Conservation (phyloP, 228 moss, liverwort and hornwort genomes). For the Sphagnum magellanicum region DNA sequence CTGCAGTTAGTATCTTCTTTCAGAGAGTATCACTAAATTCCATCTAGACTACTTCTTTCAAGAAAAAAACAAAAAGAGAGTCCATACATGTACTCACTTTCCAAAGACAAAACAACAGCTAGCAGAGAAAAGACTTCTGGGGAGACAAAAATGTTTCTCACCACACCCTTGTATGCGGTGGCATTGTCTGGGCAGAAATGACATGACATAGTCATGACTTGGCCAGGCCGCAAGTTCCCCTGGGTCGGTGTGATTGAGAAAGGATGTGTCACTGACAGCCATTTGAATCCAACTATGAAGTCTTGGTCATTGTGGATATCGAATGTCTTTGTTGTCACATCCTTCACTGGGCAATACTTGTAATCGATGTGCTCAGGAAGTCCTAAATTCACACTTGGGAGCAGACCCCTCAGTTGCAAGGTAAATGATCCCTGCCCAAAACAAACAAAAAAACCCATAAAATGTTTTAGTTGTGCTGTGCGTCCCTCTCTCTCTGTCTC, state of each 20-base stretch:
- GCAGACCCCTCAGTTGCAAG: slow-evolving; percentile 61
- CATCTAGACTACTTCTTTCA: not conserved
- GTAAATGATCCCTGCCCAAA: slow-evolving; percentile 62
- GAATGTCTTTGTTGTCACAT: slow-evolving; percentile 70
- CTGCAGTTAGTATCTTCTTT: slow-evolving; percentile 28
- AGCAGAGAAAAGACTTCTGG: not conserved
- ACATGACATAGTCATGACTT: slow-evolving; percentile 66
- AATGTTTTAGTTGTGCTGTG: not conserved
- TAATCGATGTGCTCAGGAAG: slow-evolving; percentile 73
- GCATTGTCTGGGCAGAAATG: slow-evolving; percentile 83
- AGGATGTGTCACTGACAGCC: slow-evolving; percentile 62
- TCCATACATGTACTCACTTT: not conserved
- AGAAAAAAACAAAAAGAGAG: not conserved
- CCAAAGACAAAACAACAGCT: not conserved
- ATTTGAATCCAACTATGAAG: slow-evolving; percentile 71
- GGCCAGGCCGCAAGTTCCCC: slow-evolving; percentile 62
- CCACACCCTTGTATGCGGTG: slow-evolving; percentile 60
- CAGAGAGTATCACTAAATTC: slow-evolving; percentile 15
- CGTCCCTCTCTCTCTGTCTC: not conserved
- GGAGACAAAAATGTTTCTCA: slow-evolving; percentile 7
- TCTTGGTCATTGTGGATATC: slow-evolving; percentile 77
- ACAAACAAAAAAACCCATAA: not conserved
- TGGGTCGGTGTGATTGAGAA: slow-evolving; percentile 63
- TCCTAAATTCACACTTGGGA: slow-evolving; percentile 77
- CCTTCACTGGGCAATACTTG: slow-evolving; percentile 77